These are phyloP conservation scores for Boletus vermiculosoides DNA, from an alignment of 768 basidiomycete species.

Conservation along the genomic window DNA sequence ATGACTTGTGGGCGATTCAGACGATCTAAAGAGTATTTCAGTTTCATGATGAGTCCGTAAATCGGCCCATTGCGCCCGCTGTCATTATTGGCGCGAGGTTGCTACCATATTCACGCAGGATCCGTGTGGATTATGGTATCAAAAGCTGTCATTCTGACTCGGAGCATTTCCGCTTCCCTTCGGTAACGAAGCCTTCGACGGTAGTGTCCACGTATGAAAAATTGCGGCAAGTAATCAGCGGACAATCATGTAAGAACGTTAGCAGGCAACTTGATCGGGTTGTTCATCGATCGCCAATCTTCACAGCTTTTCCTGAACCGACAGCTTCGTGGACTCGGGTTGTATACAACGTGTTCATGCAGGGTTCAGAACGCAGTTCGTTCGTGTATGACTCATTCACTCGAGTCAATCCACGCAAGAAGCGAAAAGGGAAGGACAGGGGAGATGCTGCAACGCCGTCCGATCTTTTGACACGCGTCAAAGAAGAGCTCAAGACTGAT, in stretches of 20 bases:
- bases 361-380: conserved; percentile 11
- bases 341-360: conserved; percentile 8
- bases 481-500: conserved; percentile 44
- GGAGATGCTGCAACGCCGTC: conserved; percentile 35
- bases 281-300: not conserved
- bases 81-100: not conserved
- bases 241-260: not conserved
- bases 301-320: not conserved
- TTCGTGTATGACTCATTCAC: conserved; percentile 51
- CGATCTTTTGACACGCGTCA: conserved; percentile 41
- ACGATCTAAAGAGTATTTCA: conserved; percentile 44
- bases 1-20: conserved; percentile 79
- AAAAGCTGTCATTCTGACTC: not conserved
- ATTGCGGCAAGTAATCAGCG: not conserved
- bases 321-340: not conserved
- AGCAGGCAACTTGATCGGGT: not conserved
- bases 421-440: conserved; percentile 39
- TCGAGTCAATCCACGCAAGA: conserved; percentile 51
- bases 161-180: conserved; percentile 20
- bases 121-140: not conserved
- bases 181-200: not conserved
- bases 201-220: not conserved
- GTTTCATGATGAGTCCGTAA: not conserved
- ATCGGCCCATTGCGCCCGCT: not conserved
- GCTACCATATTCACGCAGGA: not conserved